Evolutionary conservation across 129 eudicot species (phyloP).

Genomic region (Flaveria bidentis): DNA sequence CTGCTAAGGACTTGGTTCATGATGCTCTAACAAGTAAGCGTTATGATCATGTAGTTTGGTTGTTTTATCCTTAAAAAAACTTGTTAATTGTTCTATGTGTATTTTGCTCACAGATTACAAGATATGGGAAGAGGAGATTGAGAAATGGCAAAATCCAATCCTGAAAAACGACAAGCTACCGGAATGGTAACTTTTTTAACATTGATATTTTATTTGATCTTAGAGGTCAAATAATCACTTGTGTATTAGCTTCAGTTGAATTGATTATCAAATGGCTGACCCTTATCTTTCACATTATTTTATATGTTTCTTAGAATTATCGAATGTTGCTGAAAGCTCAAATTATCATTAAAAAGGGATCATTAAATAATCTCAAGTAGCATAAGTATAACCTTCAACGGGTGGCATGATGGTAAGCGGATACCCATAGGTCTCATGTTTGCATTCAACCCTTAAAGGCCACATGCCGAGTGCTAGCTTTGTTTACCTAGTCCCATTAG

Average conservation of each 20-base stretch:
- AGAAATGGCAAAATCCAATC: slow-evolving; percentile 92
- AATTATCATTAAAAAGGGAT: background rate
- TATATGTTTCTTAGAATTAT: background rate
- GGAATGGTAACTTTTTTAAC: slow-evolving; percentile 65
- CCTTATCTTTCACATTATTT: background rate
- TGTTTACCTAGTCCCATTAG: background rate
- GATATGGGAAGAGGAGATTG: slow-evolving; percentile 96
- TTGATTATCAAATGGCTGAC: background rate
- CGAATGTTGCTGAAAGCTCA: background rate
- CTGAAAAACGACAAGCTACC: slow-evolving; percentile 79
- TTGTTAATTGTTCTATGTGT: no score
- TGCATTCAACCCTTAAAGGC: background rate
- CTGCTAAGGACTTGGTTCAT: slow-evolving; percentile 84
- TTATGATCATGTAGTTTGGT: background rate
- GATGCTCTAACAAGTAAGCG: slow-evolving; percentile 80
- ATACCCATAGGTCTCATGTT: background rate
- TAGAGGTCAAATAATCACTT: background rate
- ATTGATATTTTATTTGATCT: background rate
- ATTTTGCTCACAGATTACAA: slow-evolving; percentile 60
- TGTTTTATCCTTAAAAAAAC: background rate
- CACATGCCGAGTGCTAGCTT: background rate
- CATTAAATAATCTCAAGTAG: background rate
- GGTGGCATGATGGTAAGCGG: background rate
- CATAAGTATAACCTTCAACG: background rate
- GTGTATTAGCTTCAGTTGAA: background rate